Evolutionary conservation across 345 rosid genomes (phyloP).

Genomic region (Rhizophora apiculata): DNA sequence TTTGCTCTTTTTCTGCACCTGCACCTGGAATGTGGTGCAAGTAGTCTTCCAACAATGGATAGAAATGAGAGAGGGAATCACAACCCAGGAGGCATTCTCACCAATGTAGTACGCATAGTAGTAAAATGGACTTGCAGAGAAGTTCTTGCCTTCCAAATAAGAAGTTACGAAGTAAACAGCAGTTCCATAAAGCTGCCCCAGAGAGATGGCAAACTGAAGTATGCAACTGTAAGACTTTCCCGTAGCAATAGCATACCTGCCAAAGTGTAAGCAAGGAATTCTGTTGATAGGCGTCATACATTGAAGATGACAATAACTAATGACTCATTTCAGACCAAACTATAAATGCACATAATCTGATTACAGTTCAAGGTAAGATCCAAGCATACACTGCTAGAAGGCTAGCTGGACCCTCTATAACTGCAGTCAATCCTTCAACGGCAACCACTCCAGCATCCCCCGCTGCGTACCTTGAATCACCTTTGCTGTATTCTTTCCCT

Average conservation of each 20-base stretch:
- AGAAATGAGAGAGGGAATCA: conserved; percentile 61
- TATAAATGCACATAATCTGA: background rate
- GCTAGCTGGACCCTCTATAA: conserved; percentile 75
- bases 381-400: conserved; percentile 73
- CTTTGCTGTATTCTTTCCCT: conserved; percentile 99
- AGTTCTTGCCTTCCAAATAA: conserved; percentile 75
- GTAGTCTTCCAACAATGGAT: conserved; percentile 80
- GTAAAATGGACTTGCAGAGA: conserved; percentile 52
- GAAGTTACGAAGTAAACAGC: conserved; percentile 75
- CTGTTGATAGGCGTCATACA: background rate
- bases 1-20: conserved; percentile 50
- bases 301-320: background rate
- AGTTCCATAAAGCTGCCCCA: conserved; percentile 92
- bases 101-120: conserved; percentile 66
- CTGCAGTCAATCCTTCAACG: conserved; percentile 87
- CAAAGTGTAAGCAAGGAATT: conserved; percentile 11
- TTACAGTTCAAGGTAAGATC: background rate
- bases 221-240: conserved; percentile 70
- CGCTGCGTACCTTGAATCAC: conserved; percentile 85
- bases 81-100: conserved; percentile 70
- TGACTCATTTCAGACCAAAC: background rate
- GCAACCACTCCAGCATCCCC: conserved; percentile 67
- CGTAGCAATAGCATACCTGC: conserved; percentile 76
- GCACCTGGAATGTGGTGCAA: conserved; percentile 38
- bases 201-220: conserved; percentile 77